Base-by-base conservation (phyloP, 352 stramenopile species). In the Stramenopiles sp. region DNA sequence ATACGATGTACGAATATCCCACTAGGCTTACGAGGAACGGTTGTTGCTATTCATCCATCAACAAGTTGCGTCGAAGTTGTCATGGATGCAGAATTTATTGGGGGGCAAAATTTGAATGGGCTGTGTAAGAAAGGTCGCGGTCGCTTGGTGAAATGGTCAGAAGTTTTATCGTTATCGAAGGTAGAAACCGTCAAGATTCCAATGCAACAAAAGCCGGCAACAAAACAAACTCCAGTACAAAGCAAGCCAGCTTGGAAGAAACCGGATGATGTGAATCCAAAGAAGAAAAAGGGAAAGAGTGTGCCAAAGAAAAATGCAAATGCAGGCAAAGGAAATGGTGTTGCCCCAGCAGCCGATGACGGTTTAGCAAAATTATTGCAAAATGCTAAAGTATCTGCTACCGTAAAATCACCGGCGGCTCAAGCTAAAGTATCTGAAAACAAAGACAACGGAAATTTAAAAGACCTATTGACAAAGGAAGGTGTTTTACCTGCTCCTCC, bases 21-120 rank as follows among this genome's bases (percentile, higher is more conserved):
- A 0, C 98, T 99, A 85, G 96, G 96, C 27, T 89, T 95, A 30
- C 90, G 94, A 82, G 97, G 96, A n/a, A 98, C 95, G 27, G 94
- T 99, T 76, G 92, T 99, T 81, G 93, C 92, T 0, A 97, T 96
- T 22, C 96, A 99, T 85, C 89, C 97, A 82, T 92, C 90, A 80
- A 98, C 91, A 81, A 93, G 91, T 80, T 98, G 94, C 84, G 95
- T 99, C 8, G 97, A 99, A 85, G 93, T 99, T 32, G 90, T 99
- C 0, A 98, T 99, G 82, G 91, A 94, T 82, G 87, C 93, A 85
- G 93, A 96, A 71, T 99, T 99, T 82, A 97, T 98, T 14, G 97
- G 95, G 80, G 96, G 96, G 4, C 94, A 94, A 39, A 92, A 88
- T 27, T 86, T 99, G 0, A 95, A 99, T 81, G 95, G 96, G 30